A percentile compares a stretch with the other conserved stretches of the same genome.
Conservation (phyloP, 169 alveolate species). For the Eimeria tenella region DNA sequence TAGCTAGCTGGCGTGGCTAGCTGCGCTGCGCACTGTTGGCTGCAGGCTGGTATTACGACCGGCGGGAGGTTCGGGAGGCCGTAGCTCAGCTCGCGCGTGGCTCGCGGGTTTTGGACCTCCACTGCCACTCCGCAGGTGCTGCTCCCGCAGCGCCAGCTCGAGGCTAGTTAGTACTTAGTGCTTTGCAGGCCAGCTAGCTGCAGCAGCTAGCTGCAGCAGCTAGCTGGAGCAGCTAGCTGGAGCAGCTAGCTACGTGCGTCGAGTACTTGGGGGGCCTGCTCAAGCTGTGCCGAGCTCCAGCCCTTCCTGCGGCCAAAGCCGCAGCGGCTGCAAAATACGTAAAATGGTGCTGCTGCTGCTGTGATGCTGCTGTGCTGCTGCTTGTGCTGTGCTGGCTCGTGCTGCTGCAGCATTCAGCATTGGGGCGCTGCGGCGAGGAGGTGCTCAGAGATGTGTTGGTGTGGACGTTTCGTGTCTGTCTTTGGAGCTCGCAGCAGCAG, state of each 20-base stretch:
- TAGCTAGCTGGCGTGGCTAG: background rate
- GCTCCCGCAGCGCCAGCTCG: background rate
- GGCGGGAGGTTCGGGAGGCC: slow-evolving; percentile 49
- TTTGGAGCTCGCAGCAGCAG: slow-evolving; percentile 44
- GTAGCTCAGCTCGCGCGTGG: slow-evolving; percentile 28
- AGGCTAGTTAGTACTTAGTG: background rate
- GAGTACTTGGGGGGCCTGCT: too few relatives aligned
- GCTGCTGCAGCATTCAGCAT: slow-evolving; percentile 64
- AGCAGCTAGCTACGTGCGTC: background rate
- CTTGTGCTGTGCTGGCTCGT: background rate
- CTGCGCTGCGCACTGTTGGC: background rate
- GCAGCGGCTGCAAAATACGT: too few relatives aligned
- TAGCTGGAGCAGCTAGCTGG: background rate
- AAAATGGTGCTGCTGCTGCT: background rate
- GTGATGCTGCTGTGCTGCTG: background rate
- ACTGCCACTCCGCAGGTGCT: slow-evolving; percentile 67
- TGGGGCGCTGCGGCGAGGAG: slow-evolving; percentile 39
- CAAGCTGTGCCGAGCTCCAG: too few relatives aligned
- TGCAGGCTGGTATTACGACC: slow-evolving; percentile 73
- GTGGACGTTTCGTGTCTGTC: slow-evolving; percentile 23
- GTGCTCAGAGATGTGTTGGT: background rate
- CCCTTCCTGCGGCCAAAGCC: too few relatives aligned
- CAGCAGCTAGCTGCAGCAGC: background rate
- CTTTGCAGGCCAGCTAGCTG: background rate
- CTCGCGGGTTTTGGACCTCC: slow-evolving; percentile 48